Evolutionary conservation across 2,329 filamentous ascomycete genomes (phyloP).

Genomic region (Exophiala sp.): DNA sequence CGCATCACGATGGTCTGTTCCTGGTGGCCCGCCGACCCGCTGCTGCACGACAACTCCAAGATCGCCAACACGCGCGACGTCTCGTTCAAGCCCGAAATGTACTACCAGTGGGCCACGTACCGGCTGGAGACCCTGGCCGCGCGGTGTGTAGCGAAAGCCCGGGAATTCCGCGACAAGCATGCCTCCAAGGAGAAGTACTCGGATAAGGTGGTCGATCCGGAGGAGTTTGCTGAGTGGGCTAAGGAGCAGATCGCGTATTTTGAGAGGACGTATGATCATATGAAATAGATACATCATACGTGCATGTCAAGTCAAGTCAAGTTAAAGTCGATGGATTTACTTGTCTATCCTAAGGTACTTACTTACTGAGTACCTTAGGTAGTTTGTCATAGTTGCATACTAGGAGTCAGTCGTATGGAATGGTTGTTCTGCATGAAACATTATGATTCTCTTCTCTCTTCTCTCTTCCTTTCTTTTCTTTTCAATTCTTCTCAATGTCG

Average conservation of each 20-base stretch:
- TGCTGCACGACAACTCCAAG: constrained; percentile 53
- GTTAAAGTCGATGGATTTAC: no score
- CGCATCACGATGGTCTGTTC: constrained; percentile 62
- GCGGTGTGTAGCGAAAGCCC: constrained; percentile 32
- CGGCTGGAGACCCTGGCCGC: constrained; percentile 57
- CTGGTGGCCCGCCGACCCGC: constrained; percentile 53
- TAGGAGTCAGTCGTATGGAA: no score
- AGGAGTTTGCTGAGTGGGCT: constrained; percentile 5
- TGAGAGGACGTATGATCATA: constrained; percentile 7
- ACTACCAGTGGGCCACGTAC: constrained; percentile 57
- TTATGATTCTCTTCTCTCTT: no score
- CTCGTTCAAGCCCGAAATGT: constrained; percentile 52
- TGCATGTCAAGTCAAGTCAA: no score
- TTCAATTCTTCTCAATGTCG: no score
- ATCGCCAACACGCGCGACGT: constrained; percentile 55
- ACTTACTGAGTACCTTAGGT: no score
- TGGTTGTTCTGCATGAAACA: no score
- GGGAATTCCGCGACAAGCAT: constrained; percentile 1
- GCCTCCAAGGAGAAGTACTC: constrained; percentile 4
- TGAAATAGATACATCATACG: constrained; percentile 8
- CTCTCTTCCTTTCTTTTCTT: no score
- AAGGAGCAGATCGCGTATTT: constrained; percentile 8
- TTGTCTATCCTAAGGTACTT: no score
- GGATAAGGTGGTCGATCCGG: constrained; percentile 1
- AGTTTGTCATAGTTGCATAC: no score